Percentiles rank a stretch among this genome's conserved stretches.
These are phyloP conservation scores for Rauvolfia tetraphylla DNA, from an alignment of 257 asterid species.

Conservation along the genomic window DNA sequence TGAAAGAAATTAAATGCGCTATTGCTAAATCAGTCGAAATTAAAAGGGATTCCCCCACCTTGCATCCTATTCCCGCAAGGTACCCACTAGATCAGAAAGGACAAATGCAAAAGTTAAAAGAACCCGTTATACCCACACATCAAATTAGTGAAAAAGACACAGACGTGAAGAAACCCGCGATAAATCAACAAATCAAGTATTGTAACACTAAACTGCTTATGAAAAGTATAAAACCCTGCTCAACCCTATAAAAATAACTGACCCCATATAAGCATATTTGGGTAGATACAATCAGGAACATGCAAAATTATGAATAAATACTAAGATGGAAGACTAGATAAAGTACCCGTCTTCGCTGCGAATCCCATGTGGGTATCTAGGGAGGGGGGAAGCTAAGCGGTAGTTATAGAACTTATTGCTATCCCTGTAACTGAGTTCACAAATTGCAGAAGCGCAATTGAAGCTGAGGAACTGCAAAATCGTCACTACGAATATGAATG, in stretches of 20 bases:
- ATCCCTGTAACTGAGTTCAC: slow-evolving; percentile 65
- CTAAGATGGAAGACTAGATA: slow-evolving; percentile 6
- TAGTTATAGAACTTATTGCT: slow-evolving; percentile 60
- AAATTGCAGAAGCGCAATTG: slow-evolving; percentile 44
- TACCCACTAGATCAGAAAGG: background rate
- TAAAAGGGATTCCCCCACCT: background rate
- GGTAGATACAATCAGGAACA: background rate
- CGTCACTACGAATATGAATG: slow-evolving; percentile 28
- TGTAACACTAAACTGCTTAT: background rate
- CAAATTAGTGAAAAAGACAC: background rate
- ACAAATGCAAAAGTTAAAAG: background rate
- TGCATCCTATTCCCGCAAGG: background rate
- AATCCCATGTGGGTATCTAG: slow-evolving; percentile 71
- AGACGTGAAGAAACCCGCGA: background rate
- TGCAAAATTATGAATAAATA: background rate
- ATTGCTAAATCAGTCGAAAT: background rate
- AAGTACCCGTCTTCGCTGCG: slow-evolving; percentile 96
- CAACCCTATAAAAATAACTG: background rate
- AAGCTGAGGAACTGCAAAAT: slow-evolving; percentile 37
- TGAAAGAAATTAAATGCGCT: background rate
- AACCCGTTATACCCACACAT: background rate
- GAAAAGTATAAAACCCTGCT: background rate
- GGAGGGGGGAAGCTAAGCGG: slow-evolving; percentile 59
- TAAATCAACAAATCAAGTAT: background rate
- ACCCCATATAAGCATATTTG: background rate